Percentiles rank a stretch among this genome's conserved stretches.
phyloP scores from a whole-genome alignment of 352 stramenopile genomes.

The Pythium scleroteichum region DNA sequence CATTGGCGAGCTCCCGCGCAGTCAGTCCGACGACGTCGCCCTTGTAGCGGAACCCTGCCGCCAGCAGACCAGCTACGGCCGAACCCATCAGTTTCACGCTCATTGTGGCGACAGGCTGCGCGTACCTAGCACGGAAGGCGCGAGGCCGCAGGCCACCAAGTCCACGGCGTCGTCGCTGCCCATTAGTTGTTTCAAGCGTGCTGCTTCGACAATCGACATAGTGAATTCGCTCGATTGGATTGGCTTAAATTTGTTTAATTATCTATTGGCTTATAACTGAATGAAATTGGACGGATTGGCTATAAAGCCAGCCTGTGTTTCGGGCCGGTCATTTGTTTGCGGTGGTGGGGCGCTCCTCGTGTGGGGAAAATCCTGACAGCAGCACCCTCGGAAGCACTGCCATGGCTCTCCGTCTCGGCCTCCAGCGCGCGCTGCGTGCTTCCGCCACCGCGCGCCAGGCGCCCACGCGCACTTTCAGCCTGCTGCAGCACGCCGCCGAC shows the following conservation, averaged over 20 bases:
- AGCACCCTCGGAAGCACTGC: slow-evolving; percentile 15
- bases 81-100: background rate
- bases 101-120: background rate
- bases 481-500: slow-evolving; percentile 63
- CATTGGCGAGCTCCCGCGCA: slow-evolving; percentile 57
- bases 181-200: background rate
- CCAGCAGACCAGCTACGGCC: slow-evolving; percentile 50
- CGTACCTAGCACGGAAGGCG: slow-evolving; percentile 60
- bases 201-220: background rate
- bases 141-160: slow-evolving; percentile 54
- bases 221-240: too few relatives aligned
- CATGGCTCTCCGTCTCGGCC: slow-evolving; percentile 66
- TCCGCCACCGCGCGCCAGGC: slow-evolving; percentile 27
- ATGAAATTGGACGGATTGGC: too few relatives aligned
- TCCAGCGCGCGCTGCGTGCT: slow-evolving; percentile 49
- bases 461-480: slow-evolving; percentile 41
- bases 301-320: slow-evolving; percentile 27
- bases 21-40: slow-evolving; percentile 50
- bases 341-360: slow-evolving; percentile 26
- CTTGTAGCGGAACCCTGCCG: slow-evolving; percentile 62
- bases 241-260: too few relatives aligned
- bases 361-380: slow-evolving; percentile 9
- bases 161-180: slow-evolving; percentile 28
- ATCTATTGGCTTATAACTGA: too few relatives aligned
- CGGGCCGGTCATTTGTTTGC: slow-evolving; percentile 48